Conservation (phyloP, 2,329 filamentous ascomycete species). For the Phyllosticta ampelicida region DNA sequence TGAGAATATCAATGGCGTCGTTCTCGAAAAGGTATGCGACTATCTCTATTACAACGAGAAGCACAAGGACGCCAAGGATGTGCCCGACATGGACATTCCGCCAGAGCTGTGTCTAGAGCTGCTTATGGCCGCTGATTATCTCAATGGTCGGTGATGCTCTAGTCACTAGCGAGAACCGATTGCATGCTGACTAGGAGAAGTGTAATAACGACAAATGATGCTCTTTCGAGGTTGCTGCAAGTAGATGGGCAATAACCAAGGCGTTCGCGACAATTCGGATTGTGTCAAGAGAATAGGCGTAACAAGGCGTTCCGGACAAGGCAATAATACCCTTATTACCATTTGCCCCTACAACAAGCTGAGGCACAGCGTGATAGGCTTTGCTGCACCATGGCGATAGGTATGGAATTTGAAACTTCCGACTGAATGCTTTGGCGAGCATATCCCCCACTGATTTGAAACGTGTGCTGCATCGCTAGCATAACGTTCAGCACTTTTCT, state of each 20-base stretch:
- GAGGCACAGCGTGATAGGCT: neutral
- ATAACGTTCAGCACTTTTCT: neutral
- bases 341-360: neutral
- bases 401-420: neutral
- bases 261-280: neutral
- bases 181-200: neutral
- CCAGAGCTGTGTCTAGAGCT: conserved; percentile 69
- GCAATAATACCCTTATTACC: neutral
- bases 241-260: neutral
- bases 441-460: neutral
- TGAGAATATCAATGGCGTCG: conserved; percentile 60
- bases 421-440: neutral
- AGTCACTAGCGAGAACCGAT: neutral
- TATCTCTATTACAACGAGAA: conserved; percentile 78
- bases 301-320: neutral
- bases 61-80: conserved; percentile 57
- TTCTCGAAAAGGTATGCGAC: conserved; percentile 71
- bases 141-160: conserved; percentile 40
- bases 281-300: neutral
- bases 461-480: neutral
- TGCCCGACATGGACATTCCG: conserved; percentile 71
- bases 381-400: neutral
- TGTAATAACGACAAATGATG: neutral
- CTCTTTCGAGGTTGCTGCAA: neutral
- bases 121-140: conserved; percentile 65